Conservation (phyloP, 176 grass and related monocot genomes). For the Carex cristatella region DNA sequence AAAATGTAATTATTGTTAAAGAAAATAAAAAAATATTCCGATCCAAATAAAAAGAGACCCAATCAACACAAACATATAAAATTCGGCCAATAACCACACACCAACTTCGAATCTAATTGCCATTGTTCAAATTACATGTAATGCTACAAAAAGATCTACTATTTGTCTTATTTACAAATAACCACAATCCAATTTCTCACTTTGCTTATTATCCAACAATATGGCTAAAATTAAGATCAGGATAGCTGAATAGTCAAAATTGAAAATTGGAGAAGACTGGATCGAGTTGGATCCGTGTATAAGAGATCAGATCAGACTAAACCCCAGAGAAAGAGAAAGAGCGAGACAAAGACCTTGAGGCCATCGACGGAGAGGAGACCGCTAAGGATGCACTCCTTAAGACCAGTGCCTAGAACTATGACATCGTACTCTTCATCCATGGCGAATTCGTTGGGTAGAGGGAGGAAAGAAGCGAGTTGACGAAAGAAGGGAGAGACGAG, state of each 20-base stretch:
- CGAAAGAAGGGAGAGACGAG: background rate
- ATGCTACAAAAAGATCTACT: background rate
- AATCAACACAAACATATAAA: background rate
- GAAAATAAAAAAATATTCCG: background rate
- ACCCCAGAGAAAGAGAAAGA: background rate
- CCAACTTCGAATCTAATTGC: background rate
- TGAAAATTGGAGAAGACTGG: background rate
- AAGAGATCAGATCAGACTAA: background rate
- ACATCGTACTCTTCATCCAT: slow-evolving; percentile 99
- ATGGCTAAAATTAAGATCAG: slow-evolving; percentile 1
- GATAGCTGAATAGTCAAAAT: background rate
- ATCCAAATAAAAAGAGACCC: background rate
- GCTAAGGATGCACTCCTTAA: slow-evolving; percentile 97
- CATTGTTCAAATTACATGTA: no score
- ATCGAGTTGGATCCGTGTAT: background rate
- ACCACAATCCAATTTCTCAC: background rate
- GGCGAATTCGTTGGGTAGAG: background rate
- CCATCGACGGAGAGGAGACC: slow-evolving; percentile 93
- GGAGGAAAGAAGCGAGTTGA: background rate
- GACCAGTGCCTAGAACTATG: slow-evolving; percentile 83
- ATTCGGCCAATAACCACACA: background rate
- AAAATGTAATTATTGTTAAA: background rate
- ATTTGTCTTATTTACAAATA: background rate
- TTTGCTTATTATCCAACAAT: background rate
- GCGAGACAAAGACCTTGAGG: slow-evolving; percentile 52